A percentile compares a stretch with the other conserved stretches of the same genome.
Evolutionary conservation across 495 filamentous ascomycete species (phyloP).

Genomic region (Glarea lozoyensis): DNA sequence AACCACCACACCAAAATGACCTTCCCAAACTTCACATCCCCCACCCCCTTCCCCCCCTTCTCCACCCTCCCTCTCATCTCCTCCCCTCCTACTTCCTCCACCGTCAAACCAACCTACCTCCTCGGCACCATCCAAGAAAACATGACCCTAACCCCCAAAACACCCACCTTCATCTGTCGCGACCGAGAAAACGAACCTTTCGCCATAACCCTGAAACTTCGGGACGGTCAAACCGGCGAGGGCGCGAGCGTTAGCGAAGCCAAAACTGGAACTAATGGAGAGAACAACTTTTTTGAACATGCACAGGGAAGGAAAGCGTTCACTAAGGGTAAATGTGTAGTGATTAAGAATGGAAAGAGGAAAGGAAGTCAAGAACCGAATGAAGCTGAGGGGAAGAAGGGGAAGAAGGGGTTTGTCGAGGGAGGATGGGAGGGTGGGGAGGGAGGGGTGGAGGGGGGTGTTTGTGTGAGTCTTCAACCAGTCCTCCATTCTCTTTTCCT

Average conservation of each 20-base stretch:
- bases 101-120: background rate
- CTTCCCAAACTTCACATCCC: slow-evolving; percentile 11
- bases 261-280: no score
- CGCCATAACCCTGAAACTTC: slow-evolving; percentile 9
- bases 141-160: slow-evolving; percentile 14
- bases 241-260: background rate
- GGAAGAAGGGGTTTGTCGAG: slow-evolving; percentile 15
- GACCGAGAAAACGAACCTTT: slow-evolving; percentile 8
- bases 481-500: background rate
- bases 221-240: background rate
- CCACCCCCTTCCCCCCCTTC: slow-evolving; percentile 14
- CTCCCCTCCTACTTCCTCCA: background rate
- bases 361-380: background rate
- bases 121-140: slow-evolving; percentile 14
- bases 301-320: slow-evolving; percentile 4
- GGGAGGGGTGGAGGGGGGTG: slow-evolving; percentile 5
- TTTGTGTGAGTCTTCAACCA: background rate
- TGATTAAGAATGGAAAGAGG: slow-evolving; percentile 4
- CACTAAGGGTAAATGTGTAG: slow-evolving; percentile 12
- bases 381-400: slow-evolving; percentile 1
- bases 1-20: no score
- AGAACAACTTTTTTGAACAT: background rate
- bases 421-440: background rate
- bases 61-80: slow-evolving; percentile 2
- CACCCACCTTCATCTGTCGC: slow-evolving; percentile 15